phyloP scores from a whole-genome alignment of 176 grass and related monocot species.

The Carex myosuroides region DNA sequence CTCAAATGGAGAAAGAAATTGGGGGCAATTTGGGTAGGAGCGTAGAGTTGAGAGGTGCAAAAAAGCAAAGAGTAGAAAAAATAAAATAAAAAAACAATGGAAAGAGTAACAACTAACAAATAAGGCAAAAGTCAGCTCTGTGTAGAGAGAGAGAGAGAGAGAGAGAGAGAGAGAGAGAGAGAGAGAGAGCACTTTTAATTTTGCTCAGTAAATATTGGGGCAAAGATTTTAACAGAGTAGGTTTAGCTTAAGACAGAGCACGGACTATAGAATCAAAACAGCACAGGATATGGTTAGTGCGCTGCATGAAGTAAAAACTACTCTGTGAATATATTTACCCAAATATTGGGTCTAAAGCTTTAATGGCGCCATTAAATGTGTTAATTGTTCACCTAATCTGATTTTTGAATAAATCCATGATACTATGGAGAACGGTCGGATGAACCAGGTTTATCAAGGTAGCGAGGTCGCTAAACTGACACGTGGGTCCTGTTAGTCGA shows the following conservation, averaged over 20 bases:
- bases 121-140: slow-evolving; percentile 63
- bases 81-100: slow-evolving; percentile 27
- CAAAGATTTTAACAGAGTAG: too few relatives aligned
- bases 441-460: neutral
- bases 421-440: neutral
- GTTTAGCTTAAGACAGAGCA: too few relatives aligned
- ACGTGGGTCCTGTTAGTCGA: neutral
- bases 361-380: slow-evolving; percentile 29
- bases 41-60: slow-evolving; percentile 20
- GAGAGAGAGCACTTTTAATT: slow-evolving; percentile 1
- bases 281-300: too few relatives aligned
- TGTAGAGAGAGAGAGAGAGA: neutral
- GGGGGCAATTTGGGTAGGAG: slow-evolving; percentile 22
- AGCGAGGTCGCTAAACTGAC: neutral
- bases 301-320: too few relatives aligned
- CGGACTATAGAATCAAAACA: too few relatives aligned
- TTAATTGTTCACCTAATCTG: slow-evolving; percentile 20
- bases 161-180: neutral
- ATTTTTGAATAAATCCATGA: slow-evolving; percentile 3
- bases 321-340: too few relatives aligned
- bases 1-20: slow-evolving; percentile 27
- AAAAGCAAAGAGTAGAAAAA: slow-evolving; percentile 31
- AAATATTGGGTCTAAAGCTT: neutral
- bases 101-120: slow-evolving; percentile 7
- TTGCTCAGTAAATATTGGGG: slow-evolving; percentile 1